A percentile compares a stretch with the other conserved stretches of the same genome.
Conservation (phyloP, 2,329 filamentous ascomycete species). For the Helotiales sp. region DNA sequence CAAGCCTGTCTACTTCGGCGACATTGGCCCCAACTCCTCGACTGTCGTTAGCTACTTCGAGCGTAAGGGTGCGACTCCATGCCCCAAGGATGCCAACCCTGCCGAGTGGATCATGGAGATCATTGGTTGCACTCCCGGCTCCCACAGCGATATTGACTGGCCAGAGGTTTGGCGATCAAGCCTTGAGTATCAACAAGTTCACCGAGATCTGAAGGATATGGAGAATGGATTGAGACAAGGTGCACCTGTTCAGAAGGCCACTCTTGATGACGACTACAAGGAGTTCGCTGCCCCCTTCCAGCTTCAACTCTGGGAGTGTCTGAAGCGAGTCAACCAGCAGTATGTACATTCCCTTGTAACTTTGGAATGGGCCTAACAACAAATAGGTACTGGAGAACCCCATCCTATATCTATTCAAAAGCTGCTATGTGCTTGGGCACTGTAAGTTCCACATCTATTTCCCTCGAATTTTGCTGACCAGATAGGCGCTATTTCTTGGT, state of each 20-base stretch:
- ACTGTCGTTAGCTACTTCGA: slow-evolving; percentile 77
- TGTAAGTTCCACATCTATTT: slow-evolving; percentile 52
- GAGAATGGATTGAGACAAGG: slow-evolving; percentile 44
- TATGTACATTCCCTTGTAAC: background rate
- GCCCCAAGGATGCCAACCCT: slow-evolving; percentile 72
- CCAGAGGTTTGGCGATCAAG: slow-evolving; percentile 63
- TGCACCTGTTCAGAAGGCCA: background rate
- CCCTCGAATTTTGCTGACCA: background rate
- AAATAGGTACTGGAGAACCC: slow-evolving; percentile 61
- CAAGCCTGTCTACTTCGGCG: slow-evolving; percentile 50
- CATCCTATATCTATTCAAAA: slow-evolving; percentile 56
- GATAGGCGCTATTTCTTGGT: slow-evolving; percentile 63
- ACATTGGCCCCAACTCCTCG: slow-evolving; percentile 72
- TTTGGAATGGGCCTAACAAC: too few species aligned
- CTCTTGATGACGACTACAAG: slow-evolving; percentile 49
- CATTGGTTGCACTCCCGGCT: slow-evolving; percentile 64
- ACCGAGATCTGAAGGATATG: slow-evolving; percentile 57
- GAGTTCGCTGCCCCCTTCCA: slow-evolving; percentile 67
- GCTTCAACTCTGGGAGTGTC: slow-evolving; percentile 58
- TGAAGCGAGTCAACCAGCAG: slow-evolving; percentile 61
- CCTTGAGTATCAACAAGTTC: slow-evolving; percentile 47
- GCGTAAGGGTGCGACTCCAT: slow-evolving; percentile 66
- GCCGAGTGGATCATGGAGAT: slow-evolving; percentile 78
- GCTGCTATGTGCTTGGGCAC: slow-evolving; percentile 19
- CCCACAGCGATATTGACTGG: slow-evolving; percentile 66